Evolutionary conservation across 345 rosid genomes (phyloP).

Genomic region (Eucalyptus rudis): DNA sequence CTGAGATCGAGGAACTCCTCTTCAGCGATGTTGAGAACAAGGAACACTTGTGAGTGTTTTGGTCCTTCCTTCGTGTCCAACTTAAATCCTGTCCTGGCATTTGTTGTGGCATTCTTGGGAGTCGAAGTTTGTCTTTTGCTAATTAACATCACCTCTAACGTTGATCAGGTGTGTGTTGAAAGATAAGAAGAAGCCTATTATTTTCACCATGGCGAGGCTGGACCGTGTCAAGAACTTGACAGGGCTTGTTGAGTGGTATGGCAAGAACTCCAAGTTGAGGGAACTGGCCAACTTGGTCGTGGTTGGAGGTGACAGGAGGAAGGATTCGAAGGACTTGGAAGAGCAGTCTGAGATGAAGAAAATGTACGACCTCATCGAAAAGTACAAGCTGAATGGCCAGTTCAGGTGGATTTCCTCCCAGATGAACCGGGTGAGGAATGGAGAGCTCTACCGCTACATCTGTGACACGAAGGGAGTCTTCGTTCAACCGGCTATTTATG

Average conservation of each 20-base stretch:
- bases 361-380: slow-evolving; percentile 50
- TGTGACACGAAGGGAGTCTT: slow-evolving; percentile 76
- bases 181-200: slow-evolving; percentile 72
- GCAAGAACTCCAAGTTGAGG: slow-evolving; percentile 55
- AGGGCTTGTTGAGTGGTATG: slow-evolving; percentile 95
- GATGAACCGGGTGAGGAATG: slow-evolving; percentile 80
- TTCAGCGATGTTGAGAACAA: slow-evolving; percentile 59
- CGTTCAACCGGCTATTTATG: slow-evolving; percentile 80
- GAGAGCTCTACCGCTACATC: slow-evolving; percentile 68
- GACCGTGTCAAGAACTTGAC: slow-evolving; percentile 86
- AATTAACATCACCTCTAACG: background rate
- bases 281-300: slow-evolving; percentile 77
- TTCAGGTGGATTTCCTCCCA: slow-evolving; percentile 86
- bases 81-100: background rate
- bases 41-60: slow-evolving; percentile 51
- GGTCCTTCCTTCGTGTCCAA: background rate
- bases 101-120: background rate
- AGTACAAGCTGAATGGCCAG: slow-evolving; percentile 63
- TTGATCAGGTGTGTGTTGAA: slow-evolving; percentile 57
- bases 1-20: slow-evolving; percentile 64
- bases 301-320: slow-evolving; percentile 86
- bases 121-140: background rate
- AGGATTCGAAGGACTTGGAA: slow-evolving; percentile 82
- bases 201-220: slow-evolving; percentile 93
- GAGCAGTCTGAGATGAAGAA: slow-evolving; percentile 94